Conservation (phyloP, 2,329 filamentous ascomycete genomes). For the Epichloe uncinata region DNA sequence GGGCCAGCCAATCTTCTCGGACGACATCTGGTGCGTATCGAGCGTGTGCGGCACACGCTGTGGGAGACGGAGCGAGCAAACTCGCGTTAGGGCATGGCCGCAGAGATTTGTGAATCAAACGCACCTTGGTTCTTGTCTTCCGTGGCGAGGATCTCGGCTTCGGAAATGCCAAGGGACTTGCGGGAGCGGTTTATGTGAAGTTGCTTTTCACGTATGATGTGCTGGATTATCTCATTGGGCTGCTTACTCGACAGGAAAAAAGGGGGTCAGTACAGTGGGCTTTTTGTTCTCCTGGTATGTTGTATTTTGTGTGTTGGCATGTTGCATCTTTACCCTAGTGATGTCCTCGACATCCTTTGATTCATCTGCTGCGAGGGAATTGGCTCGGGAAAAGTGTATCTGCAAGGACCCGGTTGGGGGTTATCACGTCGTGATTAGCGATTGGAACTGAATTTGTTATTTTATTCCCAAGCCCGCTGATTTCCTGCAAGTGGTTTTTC, state of each 20-base stretch:
- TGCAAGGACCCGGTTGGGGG: slow-evolving; percentile 17
- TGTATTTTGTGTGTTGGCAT: neutral
- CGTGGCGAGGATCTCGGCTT: slow-evolving; percentile 55
- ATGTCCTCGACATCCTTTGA: slow-evolving; percentile 62
- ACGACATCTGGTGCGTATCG: slow-evolving; percentile 83
- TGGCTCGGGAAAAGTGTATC: slow-evolving; percentile 80
- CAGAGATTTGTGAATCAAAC: too few relatives aligned
- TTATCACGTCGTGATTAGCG: too few relatives aligned
- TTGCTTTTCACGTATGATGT: slow-evolving; percentile 67
- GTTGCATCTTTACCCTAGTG: slow-evolving; percentile 32
- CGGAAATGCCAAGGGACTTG: slow-evolving; percentile 61
- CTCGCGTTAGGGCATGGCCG: too few relatives aligned
- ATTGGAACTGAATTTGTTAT: too few relatives aligned
- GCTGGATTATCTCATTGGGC: slow-evolving; percentile 48
- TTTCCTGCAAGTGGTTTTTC: too few relatives aligned
- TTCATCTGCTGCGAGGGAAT: slow-evolving; percentile 78
- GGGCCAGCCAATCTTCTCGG: slow-evolving; percentile 79
- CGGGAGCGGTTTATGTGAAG: slow-evolving; percentile 84
- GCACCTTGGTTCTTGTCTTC: slow-evolving; percentile 59
- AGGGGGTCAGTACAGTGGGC: neutral
- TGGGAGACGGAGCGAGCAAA: too few relatives aligned
- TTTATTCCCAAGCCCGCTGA: too few relatives aligned
- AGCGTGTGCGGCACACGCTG: slow-evolving; percentile 74
- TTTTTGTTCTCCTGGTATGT: neutral
- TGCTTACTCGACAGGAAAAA: slow-evolving; percentile 8